Base-by-base conservation (phyloP, 208 protist species). In the Crithidia acanthocephali region DNA sequence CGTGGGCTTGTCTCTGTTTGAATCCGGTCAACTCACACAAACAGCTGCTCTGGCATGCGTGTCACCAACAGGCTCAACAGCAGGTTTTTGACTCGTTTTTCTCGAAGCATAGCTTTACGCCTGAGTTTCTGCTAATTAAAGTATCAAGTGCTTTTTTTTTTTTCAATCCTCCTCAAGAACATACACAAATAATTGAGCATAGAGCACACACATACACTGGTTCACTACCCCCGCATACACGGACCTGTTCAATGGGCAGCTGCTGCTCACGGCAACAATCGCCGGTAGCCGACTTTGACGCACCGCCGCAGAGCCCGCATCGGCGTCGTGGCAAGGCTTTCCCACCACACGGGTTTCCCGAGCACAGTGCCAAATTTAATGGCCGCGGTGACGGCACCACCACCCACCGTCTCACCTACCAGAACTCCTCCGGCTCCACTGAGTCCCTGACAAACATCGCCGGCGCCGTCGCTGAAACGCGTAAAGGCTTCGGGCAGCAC, bases 221-320 rank as follows among this genome's bases (percentile, higher is more conserved):
- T 40, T 11, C 35, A 40, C 35, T 13, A 40, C 35, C 35, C 35
- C 11, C 11, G 35, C 11, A 40, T 5, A 23, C 48, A 53, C 22
- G 22, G 28, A 53, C 5, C 4, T n/a, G 5, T 9, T 28, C 23
- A 32, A 62, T 56, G 45, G 57, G 45, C 56, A n/a, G 8, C 7
- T 63, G 56, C 67, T 62, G 44, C 48, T 72, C 56, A 45, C 58
- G 55, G 7, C 33, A 27, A 2, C 27, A 27, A 3, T 60, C 67
- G 22, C 37, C 30, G 47, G 22, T 13, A 2, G 15, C 16, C 11
- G 61, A 67, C 47, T 30, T 20, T 5, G 32, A 33, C 25, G 20
- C 27, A 3, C 20, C 44, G 0, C 32, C 13, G 22, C 20, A 13
- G 9, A 13, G 2, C 7, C 57, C 35, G 15, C 57, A 23, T n/a